Evolutionary conservation across 2,329 filamentous ascomycete genomes (phyloP), one percentile per base, ranked within the genome.

Genomic region (Venturia nashicola): DNA sequence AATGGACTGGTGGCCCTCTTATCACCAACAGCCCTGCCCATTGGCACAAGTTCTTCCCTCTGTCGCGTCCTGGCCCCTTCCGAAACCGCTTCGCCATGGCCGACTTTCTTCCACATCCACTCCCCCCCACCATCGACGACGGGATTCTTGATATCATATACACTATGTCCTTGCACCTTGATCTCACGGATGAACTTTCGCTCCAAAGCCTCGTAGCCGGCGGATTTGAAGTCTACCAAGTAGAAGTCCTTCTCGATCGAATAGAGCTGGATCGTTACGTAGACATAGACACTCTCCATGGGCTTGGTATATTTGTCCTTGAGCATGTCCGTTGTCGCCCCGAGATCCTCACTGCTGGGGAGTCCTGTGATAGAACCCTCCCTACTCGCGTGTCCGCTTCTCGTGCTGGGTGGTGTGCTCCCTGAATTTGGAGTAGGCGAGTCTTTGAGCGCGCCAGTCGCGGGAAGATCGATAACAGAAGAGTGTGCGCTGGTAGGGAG

Each of bases 181-280:
- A 68, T 68, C 20, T 69, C 70, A 16, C 64, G 64, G 16, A 65
- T 67, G 14, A 71, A 27, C 73, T 61, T 20, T 61, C 65, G 18
- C 68, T 87, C 85, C 60, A 93, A 87, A 64, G 94, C 90, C 77
- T 99, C 94, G 76, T 99, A 99, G 23, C 94, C 94, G 16, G 94
- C 92, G 74, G 93, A 97, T 74, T 97, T 97, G 81, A 99, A 99
- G 74, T 99, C 94, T 60, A 99, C 94, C 67, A 99, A 64, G 75
- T 91, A 97, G 66, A 93, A 91, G 62, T 88, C 87, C 62, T 85
- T 84, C 73, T 96, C 92, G 79, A 97, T 90, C 72, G 91, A 88
- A 76, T 97, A 97, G 61, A 97, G 87, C 74, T 97, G 94, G 67
- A 99, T 97, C 68, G 96, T 92, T 73, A 99, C 86, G 72, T 96